phyloP scores from a whole-genome alignment of 805 yeast species.

The Candida wancherniae region DNA sequence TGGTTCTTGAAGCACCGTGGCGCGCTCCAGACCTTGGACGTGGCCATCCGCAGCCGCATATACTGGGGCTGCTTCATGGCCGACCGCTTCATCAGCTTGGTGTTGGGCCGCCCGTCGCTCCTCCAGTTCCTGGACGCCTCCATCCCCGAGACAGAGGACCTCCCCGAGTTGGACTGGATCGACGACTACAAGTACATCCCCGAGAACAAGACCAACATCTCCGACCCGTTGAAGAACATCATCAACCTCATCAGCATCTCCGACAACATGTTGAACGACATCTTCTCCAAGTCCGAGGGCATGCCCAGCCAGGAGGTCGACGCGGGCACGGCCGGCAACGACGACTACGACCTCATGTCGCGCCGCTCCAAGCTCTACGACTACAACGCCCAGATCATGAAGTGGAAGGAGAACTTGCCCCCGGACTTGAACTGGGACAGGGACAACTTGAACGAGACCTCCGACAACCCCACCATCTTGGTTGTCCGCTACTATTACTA shows the following conservation, averaged over 20 bases:
- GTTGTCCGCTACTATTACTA: constrained; percentile 55
- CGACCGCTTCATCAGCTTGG: constrained; percentile 57
- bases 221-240: constrained; percentile 40
- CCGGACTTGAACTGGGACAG: constrained; percentile 47
- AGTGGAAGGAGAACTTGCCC: constrained; percentile 51
- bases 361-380: constrained; percentile 34
- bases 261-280: constrained; percentile 42
- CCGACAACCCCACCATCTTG: constrained; percentile 51
- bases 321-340: constrained; percentile 17
- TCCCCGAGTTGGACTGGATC: constrained; percentile 62
- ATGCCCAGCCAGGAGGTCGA: constrained; percentile 20
- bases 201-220: constrained; percentile 30
- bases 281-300: constrained; percentile 36
- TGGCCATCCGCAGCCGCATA: constrained; percentile 53
- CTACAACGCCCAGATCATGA: constrained; percentile 46
- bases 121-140: constrained; percentile 55
- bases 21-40: constrained; percentile 44
- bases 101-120: constrained; percentile 55
- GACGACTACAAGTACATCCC: constrained; percentile 47
- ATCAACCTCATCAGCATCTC: constrained; percentile 40
- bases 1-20: constrained; percentile 45
- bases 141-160: constrained; percentile 52
- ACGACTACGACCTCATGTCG: constrained; percentile 42
- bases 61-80: constrained; percentile 66
- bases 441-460: constrained; percentile 32